A percentile compares a stretch with the other conserved stretches of the same genome.
Conservation (phyloP, 1,284 basidiomycete species). For the Ganoderma lucidum region DNA sequence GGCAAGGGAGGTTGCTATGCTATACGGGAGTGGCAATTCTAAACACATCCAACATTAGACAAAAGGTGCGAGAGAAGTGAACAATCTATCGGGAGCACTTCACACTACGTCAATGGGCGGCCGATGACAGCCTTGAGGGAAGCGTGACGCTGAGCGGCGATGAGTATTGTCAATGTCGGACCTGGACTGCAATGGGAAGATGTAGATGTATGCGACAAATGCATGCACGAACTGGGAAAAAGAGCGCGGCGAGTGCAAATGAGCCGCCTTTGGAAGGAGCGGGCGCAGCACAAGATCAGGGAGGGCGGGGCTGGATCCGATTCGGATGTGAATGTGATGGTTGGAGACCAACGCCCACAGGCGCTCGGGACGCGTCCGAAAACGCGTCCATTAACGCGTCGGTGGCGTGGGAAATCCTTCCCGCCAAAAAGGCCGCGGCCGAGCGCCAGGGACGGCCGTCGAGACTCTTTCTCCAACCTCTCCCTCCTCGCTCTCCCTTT, state of each 20-base stretch:
- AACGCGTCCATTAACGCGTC: slow-evolving; percentile 27
- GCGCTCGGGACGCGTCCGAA: slow-evolving; percentile 21
- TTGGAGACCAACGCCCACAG: neutral
- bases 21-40: neutral
- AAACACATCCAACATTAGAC: neutral
- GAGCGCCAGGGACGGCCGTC: slow-evolving; percentile 29
- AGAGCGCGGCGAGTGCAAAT: too few species aligned
- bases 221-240: too few species aligned
- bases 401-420: slow-evolving; percentile 36
- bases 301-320: neutral
- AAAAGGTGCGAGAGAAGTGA: slow-evolving; percentile 1
- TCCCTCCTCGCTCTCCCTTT: slow-evolving; percentile 23
- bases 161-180: neutral
- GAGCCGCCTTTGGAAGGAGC: neutral
- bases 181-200: neutral
- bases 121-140: slow-evolving; percentile 3
- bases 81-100: neutral
- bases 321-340: neutral
- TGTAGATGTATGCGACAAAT: neutral
- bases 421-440: slow-evolving; percentile 26
- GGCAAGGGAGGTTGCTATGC: neutral
- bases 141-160: neutral
- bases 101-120: slow-evolving; percentile 1
- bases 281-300: neutral
- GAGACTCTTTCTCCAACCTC: slow-evolving; percentile 35